phyloP scores from a whole-genome alignment of 306 rosid species.

The Echinosophora koreensis region DNA sequence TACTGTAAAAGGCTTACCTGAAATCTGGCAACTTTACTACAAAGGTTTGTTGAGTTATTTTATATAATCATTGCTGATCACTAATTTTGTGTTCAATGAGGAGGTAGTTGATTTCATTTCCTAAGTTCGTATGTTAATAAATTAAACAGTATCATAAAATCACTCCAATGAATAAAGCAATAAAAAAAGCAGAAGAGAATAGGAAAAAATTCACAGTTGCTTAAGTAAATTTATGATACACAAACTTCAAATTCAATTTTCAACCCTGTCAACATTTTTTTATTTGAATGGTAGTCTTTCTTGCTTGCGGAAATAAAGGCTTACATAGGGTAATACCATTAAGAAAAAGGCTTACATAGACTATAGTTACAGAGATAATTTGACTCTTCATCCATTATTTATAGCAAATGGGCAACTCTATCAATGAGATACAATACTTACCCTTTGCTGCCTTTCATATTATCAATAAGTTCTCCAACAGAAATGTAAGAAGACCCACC shows the following conservation, averaged over 20 bases:
- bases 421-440: background rate
- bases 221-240: background rate
- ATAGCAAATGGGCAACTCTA: background rate
- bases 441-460: constrained; percentile 40
- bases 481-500: constrained; percentile 59
- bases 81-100: background rate
- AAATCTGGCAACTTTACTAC: background rate
- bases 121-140: background rate
- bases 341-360: background rate
- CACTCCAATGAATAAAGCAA: background rate
- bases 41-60: background rate
- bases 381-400: background rate
- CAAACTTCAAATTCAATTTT: background rate
- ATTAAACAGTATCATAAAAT: background rate
- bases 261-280: background rate
- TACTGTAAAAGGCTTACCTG: background rate
- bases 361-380: background rate
- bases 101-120: background rate
- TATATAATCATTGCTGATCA: background rate
- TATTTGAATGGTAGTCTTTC: background rate
- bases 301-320: background rate
- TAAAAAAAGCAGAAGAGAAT: background rate
- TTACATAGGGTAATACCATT: background rate
- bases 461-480: constrained; percentile 37
- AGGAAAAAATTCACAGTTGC: background rate